A percentile compares a stretch with the other conserved stretches of the same genome.
Evolutionary conservation across 257 asterid species (phyloP).

Genomic region (Linderniella brevidens): DNA sequence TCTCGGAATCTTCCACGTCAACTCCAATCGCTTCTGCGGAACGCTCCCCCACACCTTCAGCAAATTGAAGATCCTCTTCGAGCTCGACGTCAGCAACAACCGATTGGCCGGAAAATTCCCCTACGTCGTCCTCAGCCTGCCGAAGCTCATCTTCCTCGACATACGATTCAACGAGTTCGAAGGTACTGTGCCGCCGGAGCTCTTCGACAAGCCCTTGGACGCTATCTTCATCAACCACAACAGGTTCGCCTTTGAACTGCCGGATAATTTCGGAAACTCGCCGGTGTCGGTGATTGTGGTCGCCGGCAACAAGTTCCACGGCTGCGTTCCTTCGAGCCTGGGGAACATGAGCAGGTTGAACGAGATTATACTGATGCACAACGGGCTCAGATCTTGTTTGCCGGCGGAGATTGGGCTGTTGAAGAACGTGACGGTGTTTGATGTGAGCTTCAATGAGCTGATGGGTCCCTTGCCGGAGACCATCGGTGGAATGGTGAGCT

Average conservation of each 20-base stretch:
- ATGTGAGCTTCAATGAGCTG: constrained; percentile 41
- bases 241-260: constrained; percentile 58
- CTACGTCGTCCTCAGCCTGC: constrained; percentile 55
- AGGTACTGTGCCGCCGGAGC: constrained; percentile 57
- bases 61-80: constrained; percentile 43
- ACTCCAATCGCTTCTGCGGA: constrained; percentile 80
- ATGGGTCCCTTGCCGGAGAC: constrained; percentile 59
- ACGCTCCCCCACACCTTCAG: constrained; percentile 39
- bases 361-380: constrained; percentile 58
- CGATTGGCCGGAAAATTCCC: constrained; percentile 84
- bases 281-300: constrained; percentile 80
- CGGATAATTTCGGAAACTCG: constrained; percentile 79
- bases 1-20: constrained; percentile 73
- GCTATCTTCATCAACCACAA: constrained; percentile 79
- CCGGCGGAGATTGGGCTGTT: constrained; percentile 61
- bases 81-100: constrained; percentile 76
- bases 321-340: constrained; percentile 72
- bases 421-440: constrained; percentile 64
- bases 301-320: constrained; percentile 65
- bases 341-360: constrained; percentile 66
- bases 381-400: constrained; percentile 61
- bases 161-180: constrained; percentile 73
- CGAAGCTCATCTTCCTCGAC: constrained; percentile 42
- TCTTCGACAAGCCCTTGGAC: constrained; percentile 65
- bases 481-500: constrained; percentile 44